phyloP scores from a whole-genome alignment of 192 early-diverging fungal species.

The Lobulomyces angularis region DNA sequence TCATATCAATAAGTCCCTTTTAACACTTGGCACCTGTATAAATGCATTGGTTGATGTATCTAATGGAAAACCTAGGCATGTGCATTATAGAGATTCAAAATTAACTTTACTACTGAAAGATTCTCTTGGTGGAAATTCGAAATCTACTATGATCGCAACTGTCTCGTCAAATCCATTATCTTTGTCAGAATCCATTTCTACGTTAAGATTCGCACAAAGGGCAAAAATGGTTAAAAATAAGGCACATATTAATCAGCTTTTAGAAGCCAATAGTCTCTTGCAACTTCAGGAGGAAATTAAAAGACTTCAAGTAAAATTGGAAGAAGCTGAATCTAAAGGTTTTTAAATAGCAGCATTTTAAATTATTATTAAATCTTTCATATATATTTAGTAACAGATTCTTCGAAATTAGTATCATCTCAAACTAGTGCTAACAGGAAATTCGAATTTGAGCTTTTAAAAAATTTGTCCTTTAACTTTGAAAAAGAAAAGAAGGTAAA shows the following conservation, averaged over 20 bases:
- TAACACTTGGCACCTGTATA: conserved; percentile 86
- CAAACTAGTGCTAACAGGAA: too few species aligned
- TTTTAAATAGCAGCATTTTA: neutral
- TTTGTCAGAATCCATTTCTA: conserved; percentile 67
- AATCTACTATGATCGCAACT: conserved; percentile 68
- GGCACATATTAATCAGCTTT: conserved; percentile 75
- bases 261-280: conserved; percentile 58
- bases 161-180: conserved; percentile 58
- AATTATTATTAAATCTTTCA: too few species aligned
- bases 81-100: conserved; percentile 88
- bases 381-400: too few species aligned
- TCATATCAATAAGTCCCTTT: conserved; percentile 88
- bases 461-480: too few species aligned
- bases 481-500: too few species aligned
- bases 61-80: conserved; percentile 34
- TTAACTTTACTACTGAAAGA: conserved; percentile 77
- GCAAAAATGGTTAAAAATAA: conserved; percentile 85
- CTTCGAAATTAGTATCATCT: too few species aligned
- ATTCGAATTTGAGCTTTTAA: too few species aligned
- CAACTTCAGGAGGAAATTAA: conserved; percentile 73
- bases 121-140: conserved; percentile 72
- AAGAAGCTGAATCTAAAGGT: too few species aligned
- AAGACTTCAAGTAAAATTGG: conserved; percentile 42
- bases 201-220: conserved; percentile 78
- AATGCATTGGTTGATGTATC: conserved; percentile 66